Evolutionary conservation across 352 stramenopile genomes (phyloP).

Genomic region (Phytophthora cryptogea): DNA sequence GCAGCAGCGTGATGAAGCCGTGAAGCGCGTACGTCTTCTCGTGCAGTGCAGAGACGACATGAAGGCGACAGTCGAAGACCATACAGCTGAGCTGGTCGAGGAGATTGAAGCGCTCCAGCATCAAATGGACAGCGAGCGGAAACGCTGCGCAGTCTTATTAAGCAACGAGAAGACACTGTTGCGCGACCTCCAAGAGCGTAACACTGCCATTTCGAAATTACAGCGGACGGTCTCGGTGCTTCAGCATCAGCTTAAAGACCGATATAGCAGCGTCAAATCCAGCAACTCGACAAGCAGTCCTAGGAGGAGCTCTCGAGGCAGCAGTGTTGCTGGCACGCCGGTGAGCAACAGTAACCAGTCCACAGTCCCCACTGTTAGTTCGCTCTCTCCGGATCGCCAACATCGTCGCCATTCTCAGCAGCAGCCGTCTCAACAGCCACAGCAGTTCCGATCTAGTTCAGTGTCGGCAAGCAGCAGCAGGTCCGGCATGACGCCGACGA

Average conservation of each 20-base stretch:
- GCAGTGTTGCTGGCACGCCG: conserved; percentile 24
- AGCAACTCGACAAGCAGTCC: conserved; percentile 21
- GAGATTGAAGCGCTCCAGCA: conserved; percentile 72
- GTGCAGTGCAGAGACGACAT: conserved; percentile 70
- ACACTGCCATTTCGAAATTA: conserved; percentile 52
- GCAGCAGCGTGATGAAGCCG: conserved; percentile 61
- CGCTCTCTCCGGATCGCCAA: conserved; percentile 22
- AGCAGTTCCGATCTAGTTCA: conserved; percentile 19
- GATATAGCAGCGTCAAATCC: conserved; percentile 20
- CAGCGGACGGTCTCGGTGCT: conserved; percentile 47
- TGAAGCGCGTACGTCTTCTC: conserved; percentile 58
- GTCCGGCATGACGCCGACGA: conserved; percentile 32
- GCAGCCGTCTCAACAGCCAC: conserved; percentile 4
- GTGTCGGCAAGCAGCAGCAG: conserved; percentile 11
- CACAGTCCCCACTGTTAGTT: conserved; percentile 32
- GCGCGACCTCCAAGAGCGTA: conserved; percentile 75
- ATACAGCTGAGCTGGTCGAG: conserved; percentile 66
- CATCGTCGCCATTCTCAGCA: conserved; percentile 17
- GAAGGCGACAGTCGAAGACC: conserved; percentile 60
- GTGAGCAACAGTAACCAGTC: conserved; percentile 39
- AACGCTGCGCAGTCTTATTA: conserved; percentile 63
- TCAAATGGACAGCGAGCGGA: conserved; percentile 68
- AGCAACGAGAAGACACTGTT: conserved; percentile 73
- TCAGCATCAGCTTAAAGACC: conserved; percentile 33
- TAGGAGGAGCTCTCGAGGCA: conserved; percentile 29